Evolutionary conservation across 2,329 filamentous ascomycete genomes (phyloP), one percentile per base, ranked within the genome.

Genomic region (Davidsoniella neocaledoniae): DNA sequence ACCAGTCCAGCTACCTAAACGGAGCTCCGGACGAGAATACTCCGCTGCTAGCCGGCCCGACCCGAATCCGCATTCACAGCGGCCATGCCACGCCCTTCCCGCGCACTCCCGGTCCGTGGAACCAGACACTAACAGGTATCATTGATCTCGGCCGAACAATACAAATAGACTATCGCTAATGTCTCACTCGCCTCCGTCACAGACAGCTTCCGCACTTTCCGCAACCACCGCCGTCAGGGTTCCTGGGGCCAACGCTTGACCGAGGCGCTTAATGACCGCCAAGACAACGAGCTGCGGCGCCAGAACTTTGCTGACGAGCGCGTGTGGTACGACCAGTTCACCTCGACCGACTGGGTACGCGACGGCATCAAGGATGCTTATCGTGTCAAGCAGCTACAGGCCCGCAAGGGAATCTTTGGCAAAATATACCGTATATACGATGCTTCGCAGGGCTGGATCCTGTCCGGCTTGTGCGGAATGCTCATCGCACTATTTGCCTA

Each of bases 321-420:
- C 53, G 83, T 93, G 8, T 96, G 91, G 91, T 96, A 96, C 66
- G 91, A 98, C 68, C 91, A 98, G 65, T 94, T 94, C 60, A 94
- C 87, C 5, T 94, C 86, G 5, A 95, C 86, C 50, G 90, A 98
- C 63, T 98, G 91, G 91, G 88, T 98, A 1, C 90, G 94, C 62
- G 91, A 98, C 64, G 88, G 83, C 62, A 95, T 98, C 57, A 86
- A 87, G 59, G 91, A 96, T 65, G 86, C 88, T 8, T 86, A 87
- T 58, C 83, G 91, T 23, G 79, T 93, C 46, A 91, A 93, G 62
- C 80, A 80, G 48, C 72, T 98, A 38, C 78, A 86, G 46, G 80
- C 75, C 58, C 74, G 87, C 45, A 93, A 83, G 62, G 91, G 90
- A 65, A 74, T 94, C 54, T 80, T 81, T 61, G 90, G 90, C n/a